Evolutionary conservation across 1,284 basidiomycete genomes (phyloP), one percentile per base, ranked within the genome.

Genomic region (Microbotryum scabiosae): DNA sequence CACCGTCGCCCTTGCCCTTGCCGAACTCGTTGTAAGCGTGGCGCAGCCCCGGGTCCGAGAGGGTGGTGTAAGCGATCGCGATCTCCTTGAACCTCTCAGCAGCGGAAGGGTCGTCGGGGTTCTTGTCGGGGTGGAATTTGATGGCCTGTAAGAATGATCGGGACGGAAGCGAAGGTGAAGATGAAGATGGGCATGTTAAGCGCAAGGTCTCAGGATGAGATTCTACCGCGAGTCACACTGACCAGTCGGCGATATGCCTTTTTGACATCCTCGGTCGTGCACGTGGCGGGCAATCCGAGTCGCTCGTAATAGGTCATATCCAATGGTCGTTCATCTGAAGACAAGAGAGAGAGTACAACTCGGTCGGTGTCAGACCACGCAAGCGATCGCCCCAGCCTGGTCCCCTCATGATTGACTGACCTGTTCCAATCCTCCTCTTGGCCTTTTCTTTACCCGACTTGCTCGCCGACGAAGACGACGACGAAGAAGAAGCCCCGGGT

Each of bases 221-320:
- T 30, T 30, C 30, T 30, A 30, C 2, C 7, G 30, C 8, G 8
- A 30, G 30, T 9, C 30, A 30, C 2, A 51, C 63, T 96, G 3
- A 94, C 94, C 56, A 96, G 79, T 21, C 93, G 84, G 54, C 92
- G 83, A 77, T 98, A 98, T 3, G 94, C 89, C 76, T 92, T 96
- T 80, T 97, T 97, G 74, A 98, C 84, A 61, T 94, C 89, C 16
- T 90, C 88, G 2, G 82, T 80, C 18, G 85, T 85, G 5, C 89
- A 89, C 60, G 82, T 81, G 16, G 88, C 79, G 0, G 85, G 76
- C 0, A 94, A 80, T 6, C 87, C 87, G 4, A 94, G 79, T 32
- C 88, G 79, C 72, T 79, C 90, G 71, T 93, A 93, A 75, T 92
- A 93, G 18, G 82, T 85, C 21, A 87, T 90, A 73, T 94, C 91